Evolutionary conservation across 306 rosid genomes (phyloP), one percentile per base, ranked within the genome.

Genomic region (Fragaria vesca): DNA sequence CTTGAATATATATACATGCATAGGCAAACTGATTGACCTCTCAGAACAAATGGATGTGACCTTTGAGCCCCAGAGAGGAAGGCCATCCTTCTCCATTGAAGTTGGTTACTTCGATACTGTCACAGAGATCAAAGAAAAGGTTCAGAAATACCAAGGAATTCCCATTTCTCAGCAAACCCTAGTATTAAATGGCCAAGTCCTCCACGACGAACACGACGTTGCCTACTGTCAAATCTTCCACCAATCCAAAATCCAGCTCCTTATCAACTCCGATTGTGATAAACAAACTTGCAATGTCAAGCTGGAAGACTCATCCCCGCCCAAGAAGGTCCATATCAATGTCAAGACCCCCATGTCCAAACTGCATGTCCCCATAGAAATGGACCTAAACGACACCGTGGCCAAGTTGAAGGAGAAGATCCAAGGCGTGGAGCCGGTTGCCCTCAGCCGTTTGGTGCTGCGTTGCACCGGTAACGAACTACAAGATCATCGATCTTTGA

Each of bases 31-130:
- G 26, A 43, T 43, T 1, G 51, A 4, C 5, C 2, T 16, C 4
- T 16, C 4, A 24, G 0, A 21, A 26, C 45, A 43, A 17, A 58
- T 94, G 98, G 97, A 94, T 72, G 81, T 94, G 71, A 66, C 66
- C 1, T 88, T 94, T 34, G 91, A 83, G 69, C 79, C 83, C 0
- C 90, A 66, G 34, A 70, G 82, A 80, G 90, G 93, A 3, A 72
- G 40, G 8, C 4, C 88, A 2, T 94, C 86, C 6, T 94, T 94
- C 88, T 24, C 84, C 51, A 81, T 94, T 5, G 96, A 94, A 86
- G 74, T 92, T 0, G 93, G 97, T 2, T 94, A 67, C 83, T 92
- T 90, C 54, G 95, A 94, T 80, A 88, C 88, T 0, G 83, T 92
- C 0, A 26, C 81, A 0, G 95, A 90, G 51, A 89, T 94, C 81